Evolutionary conservation across 352 stramenopile genomes (phyloP).

Genomic region (Elongisporangium undulatum): DNA sequence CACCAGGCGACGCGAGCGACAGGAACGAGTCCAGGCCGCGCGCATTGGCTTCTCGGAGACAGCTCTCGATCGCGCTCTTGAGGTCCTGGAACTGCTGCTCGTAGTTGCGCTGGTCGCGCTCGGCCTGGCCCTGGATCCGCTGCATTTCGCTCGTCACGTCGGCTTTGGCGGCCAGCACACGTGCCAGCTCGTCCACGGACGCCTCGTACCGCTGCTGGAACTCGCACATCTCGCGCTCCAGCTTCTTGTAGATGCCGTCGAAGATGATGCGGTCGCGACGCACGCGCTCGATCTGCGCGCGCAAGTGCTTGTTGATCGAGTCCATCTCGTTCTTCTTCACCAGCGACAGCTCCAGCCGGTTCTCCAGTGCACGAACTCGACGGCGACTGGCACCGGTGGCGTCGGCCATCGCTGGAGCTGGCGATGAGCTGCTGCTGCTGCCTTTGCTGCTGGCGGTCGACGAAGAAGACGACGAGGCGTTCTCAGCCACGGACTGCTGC

Average conservation of each 20-base stretch:
- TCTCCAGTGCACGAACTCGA: conserved; percentile 57
- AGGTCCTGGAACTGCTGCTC: conserved; percentile 62
- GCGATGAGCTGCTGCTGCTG: neutral
- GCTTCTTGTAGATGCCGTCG: conserved; percentile 83
- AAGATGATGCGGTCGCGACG: conserved; percentile 71
- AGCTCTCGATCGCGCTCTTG: conserved; percentile 48
- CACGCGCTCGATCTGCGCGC: conserved; percentile 64
- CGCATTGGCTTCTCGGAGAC: conserved; percentile 24
- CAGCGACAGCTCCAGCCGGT: conserved; percentile 66
- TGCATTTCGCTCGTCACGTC: conserved; percentile 41
- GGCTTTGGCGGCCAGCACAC: conserved; percentile 37
- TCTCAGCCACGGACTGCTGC: conserved; percentile 19
- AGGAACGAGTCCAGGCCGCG: conserved; percentile 10
- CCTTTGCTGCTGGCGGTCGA: conserved; percentile 6
- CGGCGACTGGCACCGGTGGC: conserved; percentile 38
- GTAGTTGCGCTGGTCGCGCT: conserved; percentile 53
- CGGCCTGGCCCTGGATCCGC: conserved; percentile 36
- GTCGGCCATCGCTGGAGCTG: conserved; percentile 13
- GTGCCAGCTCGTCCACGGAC: conserved; percentile 33
- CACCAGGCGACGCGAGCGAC: conserved; percentile 1
- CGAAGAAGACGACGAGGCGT: conserved; percentile 3
- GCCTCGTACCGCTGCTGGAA: conserved; percentile 45
- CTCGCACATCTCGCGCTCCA: conserved; percentile 66
- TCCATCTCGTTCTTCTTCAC: conserved; percentile 83
- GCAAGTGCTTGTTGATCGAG: conserved; percentile 75